These are phyloP conservation scores for Citropsis articulata DNA, from an alignment of 345 rosid species.

Conservation along the genomic window DNA sequence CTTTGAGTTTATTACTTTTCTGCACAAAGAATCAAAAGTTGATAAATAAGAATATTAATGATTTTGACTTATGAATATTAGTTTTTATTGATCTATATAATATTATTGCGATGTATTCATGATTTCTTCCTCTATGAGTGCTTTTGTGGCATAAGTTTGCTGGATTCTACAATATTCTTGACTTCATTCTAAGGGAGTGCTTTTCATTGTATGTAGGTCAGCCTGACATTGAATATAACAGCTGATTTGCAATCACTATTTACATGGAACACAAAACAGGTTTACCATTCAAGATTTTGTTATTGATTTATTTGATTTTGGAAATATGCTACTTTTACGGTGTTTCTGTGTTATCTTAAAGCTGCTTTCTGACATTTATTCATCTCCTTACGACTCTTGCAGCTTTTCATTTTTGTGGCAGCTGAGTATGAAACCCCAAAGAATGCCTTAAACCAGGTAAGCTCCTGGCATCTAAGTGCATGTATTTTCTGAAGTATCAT, in stretches of 20 bases:
- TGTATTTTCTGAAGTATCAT: neutral
- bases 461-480: neutral
- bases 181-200: neutral
- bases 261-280: constrained; percentile 99
- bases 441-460: constrained; percentile 90
- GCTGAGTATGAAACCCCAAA: constrained; percentile 83
- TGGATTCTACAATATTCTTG: neutral
- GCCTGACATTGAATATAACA: constrained; percentile 79
- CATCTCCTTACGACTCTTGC: constrained; percentile 17
- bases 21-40: neutral
- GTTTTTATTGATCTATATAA: neutral
- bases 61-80: neutral
- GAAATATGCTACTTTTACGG: neutral
- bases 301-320: neutral
- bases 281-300: constrained; percentile 19
- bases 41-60: neutral
- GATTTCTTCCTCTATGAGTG: neutral
- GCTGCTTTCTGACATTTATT: neutral
- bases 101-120: neutral
- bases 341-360: neutral
- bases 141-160: neutral
- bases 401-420: constrained; percentile 83
- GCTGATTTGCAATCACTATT: constrained; percentile 85
- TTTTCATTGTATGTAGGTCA: constrained; percentile 56
- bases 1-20: neutral